Evolutionary conservation across 2,329 filamentous ascomycete genomes (phyloP), one percentile per base, ranked within the genome.

Genomic region (Tolypocladium ovalisporum): DNA sequence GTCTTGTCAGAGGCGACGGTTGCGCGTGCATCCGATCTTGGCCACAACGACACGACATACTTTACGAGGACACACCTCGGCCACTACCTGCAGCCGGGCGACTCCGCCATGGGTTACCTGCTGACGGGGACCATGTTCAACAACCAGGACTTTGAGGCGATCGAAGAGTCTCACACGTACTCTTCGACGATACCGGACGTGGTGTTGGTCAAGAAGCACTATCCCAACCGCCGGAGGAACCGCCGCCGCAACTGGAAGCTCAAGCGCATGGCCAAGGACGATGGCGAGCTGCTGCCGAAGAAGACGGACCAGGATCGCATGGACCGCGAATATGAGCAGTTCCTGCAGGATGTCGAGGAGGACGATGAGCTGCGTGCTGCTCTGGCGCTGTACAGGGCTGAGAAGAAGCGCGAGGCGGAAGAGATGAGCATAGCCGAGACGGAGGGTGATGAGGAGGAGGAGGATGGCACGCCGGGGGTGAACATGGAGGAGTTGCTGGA

Each of bases 151-250:
- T 91, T 88, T 64, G 91, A 96, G 64, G 88, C 86, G 56, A 81
- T 97, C 37, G 91, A 97, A 72, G 74, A 81, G 54, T 90, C 86
- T 56, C 84, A 84, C 70, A 84, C 86, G 54, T 93, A 95, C 73
- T 78, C 83, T 3, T 87, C 85, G 3, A 85, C 81, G 4, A 89
- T 99, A 57, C 94, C 94, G 0, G 94, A 99, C 67, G 94, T 97
- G 0, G 76, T 99, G 8, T 81, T 99, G 4, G 90, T 99, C 71
- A 97, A 96, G 90, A 99, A 99, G 74, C 86, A 90, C 80, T 99
- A 95, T 75, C 85, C 88, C 59, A 85, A 89, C 65, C 88, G 88
- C 74, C 86, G 88, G 78, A 96, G 93, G 83, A 75, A 75, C 66
- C 87, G 85, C 78, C 82, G 80, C 72, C 86, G 95, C 64, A 89